Evolutionary conservation across 2,329 filamentous ascomycete species (phyloP).

Genomic region (Trichoderma sp.): DNA sequence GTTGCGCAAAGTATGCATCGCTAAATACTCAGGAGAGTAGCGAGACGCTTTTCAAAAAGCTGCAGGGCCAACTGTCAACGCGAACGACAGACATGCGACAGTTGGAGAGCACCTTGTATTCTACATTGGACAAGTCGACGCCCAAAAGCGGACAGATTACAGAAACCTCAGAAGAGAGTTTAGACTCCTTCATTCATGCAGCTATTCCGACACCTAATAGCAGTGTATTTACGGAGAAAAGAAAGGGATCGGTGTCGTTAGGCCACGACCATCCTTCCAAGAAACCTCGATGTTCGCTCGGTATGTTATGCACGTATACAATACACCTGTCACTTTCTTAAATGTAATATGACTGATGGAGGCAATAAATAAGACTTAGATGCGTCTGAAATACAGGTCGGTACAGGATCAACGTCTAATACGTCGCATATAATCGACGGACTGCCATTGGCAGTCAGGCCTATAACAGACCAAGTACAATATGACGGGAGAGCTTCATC

Average conservation of each 20-base stretch:
- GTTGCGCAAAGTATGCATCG: background rate
- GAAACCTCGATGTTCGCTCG: background rate
- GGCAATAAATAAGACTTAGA: background rate
- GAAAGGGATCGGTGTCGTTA: background rate
- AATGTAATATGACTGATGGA: background rate
- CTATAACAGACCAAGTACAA: background rate
- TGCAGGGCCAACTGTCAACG: background rate
- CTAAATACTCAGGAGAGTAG: background rate
- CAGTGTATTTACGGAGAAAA: background rate
- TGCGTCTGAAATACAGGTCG: background rate
- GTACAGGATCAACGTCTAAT: background rate
- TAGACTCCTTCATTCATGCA: background rate
- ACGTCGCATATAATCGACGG: background rate
- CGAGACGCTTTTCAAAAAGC: background rate
- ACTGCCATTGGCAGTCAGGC: background rate
- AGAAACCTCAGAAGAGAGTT: background rate
- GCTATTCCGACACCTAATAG: background rate
- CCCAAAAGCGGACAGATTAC: background rate
- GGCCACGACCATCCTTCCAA: background rate
- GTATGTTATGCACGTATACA: background rate
- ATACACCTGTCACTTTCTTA: background rate
- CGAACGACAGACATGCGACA: background rate
- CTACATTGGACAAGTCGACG: background rate
- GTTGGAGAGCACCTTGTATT: background rate
- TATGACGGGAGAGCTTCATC: too few relatives aligned